Conservation (phyloP, 805 yeast species). For the Wickerhamomyces bisporus region DNA sequence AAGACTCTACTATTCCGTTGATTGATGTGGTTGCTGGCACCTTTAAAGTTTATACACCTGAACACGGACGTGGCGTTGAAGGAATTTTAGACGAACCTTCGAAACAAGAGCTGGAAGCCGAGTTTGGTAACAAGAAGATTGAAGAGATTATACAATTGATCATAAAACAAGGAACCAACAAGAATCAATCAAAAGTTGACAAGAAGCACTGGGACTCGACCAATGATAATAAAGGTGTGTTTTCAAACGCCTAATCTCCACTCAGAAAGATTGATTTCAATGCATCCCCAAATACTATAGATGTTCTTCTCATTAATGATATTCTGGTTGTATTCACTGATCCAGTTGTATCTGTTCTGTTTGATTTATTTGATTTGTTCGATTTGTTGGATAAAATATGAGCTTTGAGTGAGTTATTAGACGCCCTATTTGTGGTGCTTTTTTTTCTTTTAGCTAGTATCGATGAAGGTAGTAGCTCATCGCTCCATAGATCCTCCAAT, state of each 20-base stretch:
- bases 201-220: conserved; percentile 31
- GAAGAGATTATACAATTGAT: conserved; percentile 60
- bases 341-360: conserved; percentile 1
- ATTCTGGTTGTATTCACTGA: neutral
- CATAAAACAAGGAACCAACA: conserved; percentile 53
- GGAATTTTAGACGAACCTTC: conserved; percentile 75
- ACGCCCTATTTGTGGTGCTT: neutral
- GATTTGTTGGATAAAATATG: neutral
- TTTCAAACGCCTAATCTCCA: neutral
- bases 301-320: conserved; percentile 20
- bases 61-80: conserved; percentile 58
- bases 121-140: conserved; percentile 54
- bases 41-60: conserved; percentile 59
- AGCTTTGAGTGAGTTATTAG: neutral
- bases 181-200: conserved; percentile 28
- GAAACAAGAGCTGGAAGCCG: conserved; percentile 53
- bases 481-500: conserved; percentile 30
- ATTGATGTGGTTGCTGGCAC: conserved; percentile 51
- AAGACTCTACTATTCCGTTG: conserved; percentile 49
- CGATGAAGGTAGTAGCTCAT: conserved; percentile 18
- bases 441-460: conserved; percentile 1
- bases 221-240: conserved; percentile 41
- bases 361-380: conserved; percentile 1
- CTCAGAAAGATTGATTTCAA: conserved; percentile 15
- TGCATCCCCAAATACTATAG: conserved; percentile 18